Base-by-base conservation (phyloP, 1,284 basidiomycete species). In the Anthracocystis walkeri region DNA sequence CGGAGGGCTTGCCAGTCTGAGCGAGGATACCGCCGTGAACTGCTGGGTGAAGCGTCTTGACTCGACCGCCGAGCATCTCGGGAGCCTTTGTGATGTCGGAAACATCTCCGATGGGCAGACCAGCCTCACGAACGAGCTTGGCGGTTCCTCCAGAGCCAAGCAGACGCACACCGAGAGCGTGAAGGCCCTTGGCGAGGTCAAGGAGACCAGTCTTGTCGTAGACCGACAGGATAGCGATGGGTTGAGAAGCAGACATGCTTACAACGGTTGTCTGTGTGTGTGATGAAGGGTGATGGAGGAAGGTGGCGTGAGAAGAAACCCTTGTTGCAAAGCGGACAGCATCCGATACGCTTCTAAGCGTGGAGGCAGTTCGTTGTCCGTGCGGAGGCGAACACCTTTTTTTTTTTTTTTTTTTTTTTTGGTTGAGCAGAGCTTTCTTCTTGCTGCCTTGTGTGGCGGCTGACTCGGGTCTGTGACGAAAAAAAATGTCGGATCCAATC, bases 41-140 rank as follows among this genome's bases (percentile, higher is more conserved):
- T 21, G 93, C 95, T 55, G 97, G 97, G 85, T 99, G 97, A n/a
- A 99, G 90, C 6, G 97, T 99, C 88, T 99, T 99, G 75, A 99
- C 97, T 73, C 97, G 90, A 46, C 97, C 97, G 60, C 96, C 95
- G 16, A 99, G 90, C 94, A 99, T 99, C 87, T 99, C 97, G n/a
- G 96, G 97, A 1, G 95, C 95, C 84, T 96, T 96, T 56, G 97
- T 99, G 87, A 99, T 93, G 83, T 95, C 93, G 21, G 95, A 94
- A 49, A 99, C 95, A 90, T 99, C 97, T 77, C 94, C 91, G 80
- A 99, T 95, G 56, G 91, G 89, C 71, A 98, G 90, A 20, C 94
- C 95, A 46, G 93, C 92, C 68, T 97, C 95, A 83, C 97, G 91
- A 86, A 99, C 96, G 86, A 93, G 93, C 87, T 96, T 97, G 59